phyloP scores from a whole-genome alignment of 495 filamentous ascomycete species.

The Xanthoparmelia taractica region DNA sequence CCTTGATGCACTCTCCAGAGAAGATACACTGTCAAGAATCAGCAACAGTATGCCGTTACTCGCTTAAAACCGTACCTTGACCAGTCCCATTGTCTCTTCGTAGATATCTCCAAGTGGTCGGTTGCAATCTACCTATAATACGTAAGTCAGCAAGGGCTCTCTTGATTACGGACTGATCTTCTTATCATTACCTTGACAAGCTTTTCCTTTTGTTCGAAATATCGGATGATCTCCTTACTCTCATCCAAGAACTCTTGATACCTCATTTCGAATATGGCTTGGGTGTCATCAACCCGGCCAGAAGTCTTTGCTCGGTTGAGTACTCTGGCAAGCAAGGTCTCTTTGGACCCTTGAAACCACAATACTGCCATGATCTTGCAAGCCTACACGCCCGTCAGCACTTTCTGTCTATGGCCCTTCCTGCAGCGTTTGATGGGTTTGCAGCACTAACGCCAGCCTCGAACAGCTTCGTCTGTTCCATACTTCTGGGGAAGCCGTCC shows the following conservation, averaged over 20 bases:
- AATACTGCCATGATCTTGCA: constrained; percentile 11
- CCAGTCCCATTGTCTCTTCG: neutral
- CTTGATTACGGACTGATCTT: neutral
- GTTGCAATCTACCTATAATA: constrained; percentile 8
- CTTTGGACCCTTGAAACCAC: constrained; percentile 5
- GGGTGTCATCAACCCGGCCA: constrained; percentile 16
- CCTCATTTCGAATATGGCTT: constrained; percentile 13
- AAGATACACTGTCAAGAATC: neutral
- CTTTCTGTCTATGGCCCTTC: too few relatives aligned
- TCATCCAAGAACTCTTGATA: constrained; percentile 9
- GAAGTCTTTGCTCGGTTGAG: constrained; percentile 12
- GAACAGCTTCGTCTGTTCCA: constrained; percentile 30
- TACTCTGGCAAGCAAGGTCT: constrained; percentile 1
- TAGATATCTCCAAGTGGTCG: neutral
- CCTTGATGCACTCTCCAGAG: neutral
- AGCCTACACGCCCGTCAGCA: neutral
- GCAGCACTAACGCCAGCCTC: constrained; percentile 25
- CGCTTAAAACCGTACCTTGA: neutral
- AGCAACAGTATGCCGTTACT: neutral
- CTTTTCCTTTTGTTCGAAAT: neutral
- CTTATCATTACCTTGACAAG: constrained; percentile 6
- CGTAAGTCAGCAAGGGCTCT: neutral
- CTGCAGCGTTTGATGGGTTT: too few relatives aligned
- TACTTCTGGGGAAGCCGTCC: constrained; percentile 36
- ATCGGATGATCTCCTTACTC: constrained; percentile 14